Conservation (phyloP, 495 filamentous ascomycete genomes). For the Daldinia grandis region DNA sequence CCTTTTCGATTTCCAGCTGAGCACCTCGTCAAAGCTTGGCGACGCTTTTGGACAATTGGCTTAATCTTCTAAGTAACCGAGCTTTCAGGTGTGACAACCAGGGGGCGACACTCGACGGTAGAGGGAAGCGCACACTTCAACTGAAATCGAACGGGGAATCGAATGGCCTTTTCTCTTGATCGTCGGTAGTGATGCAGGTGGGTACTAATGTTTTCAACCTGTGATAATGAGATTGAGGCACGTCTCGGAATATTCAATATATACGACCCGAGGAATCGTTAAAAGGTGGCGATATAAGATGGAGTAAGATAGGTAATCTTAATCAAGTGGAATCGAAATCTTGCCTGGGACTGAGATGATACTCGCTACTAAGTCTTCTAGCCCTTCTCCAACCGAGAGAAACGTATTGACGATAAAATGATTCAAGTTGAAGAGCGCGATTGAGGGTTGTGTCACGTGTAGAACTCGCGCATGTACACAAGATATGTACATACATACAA, state of each 20-base stretch:
- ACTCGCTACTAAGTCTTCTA: background rate
- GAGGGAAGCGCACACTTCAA: constrained; percentile 12
- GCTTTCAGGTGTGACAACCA: constrained; percentile 5
- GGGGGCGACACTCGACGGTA: background rate
- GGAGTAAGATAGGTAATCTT: background rate
- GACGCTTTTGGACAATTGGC: constrained; percentile 15
- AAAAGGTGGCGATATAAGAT: constrained; percentile 8
- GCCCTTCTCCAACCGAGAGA: constrained; percentile 5
- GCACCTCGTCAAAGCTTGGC: constrained; percentile 14
- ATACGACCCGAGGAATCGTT: constrained; percentile 10
- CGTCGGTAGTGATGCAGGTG: constrained; percentile 43
- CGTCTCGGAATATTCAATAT: constrained; percentile 30
- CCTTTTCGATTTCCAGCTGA: constrained; percentile 17
- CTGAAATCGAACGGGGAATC: constrained; percentile 1
- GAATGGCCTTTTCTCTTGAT: constrained; percentile 12
- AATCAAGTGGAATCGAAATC: background rate
- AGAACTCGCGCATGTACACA: background rate
- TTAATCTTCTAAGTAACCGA: constrained; percentile 25
- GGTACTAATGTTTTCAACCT: constrained; percentile 27
- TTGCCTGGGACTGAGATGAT: constrained; percentile 14
- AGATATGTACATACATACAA: background rate
- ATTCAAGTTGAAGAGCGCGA: constrained; percentile 25
- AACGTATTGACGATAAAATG: constrained; percentile 28
- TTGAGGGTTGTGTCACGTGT: constrained; percentile 34
- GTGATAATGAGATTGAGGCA: constrained; percentile 27